Base-by-base conservation (phyloP, 116 monocot genomes). In the Trichopus zeylanicus region DNA sequence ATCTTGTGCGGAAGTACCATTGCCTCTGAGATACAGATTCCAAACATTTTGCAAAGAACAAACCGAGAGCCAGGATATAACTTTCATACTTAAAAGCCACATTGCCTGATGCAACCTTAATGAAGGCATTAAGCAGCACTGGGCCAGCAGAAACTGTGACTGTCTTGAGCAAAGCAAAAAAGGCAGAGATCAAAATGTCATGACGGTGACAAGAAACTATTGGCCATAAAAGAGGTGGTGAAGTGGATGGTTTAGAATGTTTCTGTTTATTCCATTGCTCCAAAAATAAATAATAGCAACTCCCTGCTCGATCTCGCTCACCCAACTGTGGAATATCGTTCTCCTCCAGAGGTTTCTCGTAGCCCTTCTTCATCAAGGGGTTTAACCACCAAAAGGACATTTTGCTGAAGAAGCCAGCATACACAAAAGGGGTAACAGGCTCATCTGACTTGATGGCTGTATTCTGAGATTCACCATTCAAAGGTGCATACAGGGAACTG, bases 361-460 rank as follows among this genome's bases (percentile, higher is more conserved):
- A 77, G 6, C 93, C 93, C 61, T 74, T 74, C 74, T 72, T 80
- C 78, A 93, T 84, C 66, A 92, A 63, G 60, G 92, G 71, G 52
- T 88, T 93, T 61, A 93, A 52, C 93, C 93, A 93, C 88, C 88
- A 88, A 52, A 93, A 93, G 38, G 84, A 67, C 71, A 88, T 69
- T 62, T 48, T 79, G 30, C 84, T 84, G 23, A 84, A 31, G 39
- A 88, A 67, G 8, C 88, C 81, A 56, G 88, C 93, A 48, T 8
- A 67, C 7, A 84, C 64, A 65, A 78, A 77, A 35, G 68, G 55
- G 51, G 81, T 75, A 13, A 75, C 74, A 56, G 51, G 18, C 21
- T 33, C 25, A 48, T 54, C 62, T 16, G 55, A 65, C 37, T 66
- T 68, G 24, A 20, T 25, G 46, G n/a, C 18, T 19, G 18, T 53